Conservation (phyloP, 805 yeast species). For the Schwanniomyces vanrijiae region DNA sequence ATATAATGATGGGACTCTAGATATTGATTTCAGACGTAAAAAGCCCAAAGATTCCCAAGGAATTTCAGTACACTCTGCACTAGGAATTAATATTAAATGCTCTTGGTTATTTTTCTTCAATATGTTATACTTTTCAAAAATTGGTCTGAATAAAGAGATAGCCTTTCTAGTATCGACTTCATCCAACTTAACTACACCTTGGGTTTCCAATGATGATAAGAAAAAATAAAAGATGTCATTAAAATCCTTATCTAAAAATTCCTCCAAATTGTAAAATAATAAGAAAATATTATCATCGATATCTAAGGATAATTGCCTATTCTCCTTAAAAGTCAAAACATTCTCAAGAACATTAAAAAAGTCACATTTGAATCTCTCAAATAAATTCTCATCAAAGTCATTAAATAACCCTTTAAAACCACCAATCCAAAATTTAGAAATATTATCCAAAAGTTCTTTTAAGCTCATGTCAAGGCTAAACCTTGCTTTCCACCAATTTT, state of each 20-base stretch:
- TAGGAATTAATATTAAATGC: constrained; percentile 72
- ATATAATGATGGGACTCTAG: constrained; percentile 70
- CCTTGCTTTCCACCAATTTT: constrained; percentile 77
- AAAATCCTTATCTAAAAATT: constrained; percentile 31
- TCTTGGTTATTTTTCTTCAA: constrained; percentile 14
- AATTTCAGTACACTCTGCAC: constrained; percentile 60
- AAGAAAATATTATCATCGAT: constrained; percentile 18
- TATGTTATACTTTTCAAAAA: constrained; percentile 30
- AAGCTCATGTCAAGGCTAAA: constrained; percentile 60
- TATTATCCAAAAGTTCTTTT: constrained; percentile 48
- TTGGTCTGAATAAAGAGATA: constrained; percentile 49
- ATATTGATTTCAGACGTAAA: constrained; percentile 53
- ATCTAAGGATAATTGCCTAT: background rate
- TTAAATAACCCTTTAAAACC: constrained; percentile 70
- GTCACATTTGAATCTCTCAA: constrained; percentile 17
- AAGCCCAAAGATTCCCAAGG: constrained; percentile 89
- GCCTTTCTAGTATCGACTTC: constrained; percentile 61
- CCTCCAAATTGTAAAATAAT: constrained; percentile 17
- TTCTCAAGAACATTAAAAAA: constrained; percentile 14
- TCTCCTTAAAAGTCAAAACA: constrained; percentile 13
- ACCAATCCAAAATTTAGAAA: constrained; percentile 74
- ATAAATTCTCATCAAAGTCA: constrained; percentile 18
- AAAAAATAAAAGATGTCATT: constrained; percentile 67
- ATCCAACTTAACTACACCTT: constrained; percentile 66
- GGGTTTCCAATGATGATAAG: constrained; percentile 58